Evolutionary conservation across 1,284 basidiomycete species (phyloP).

Genomic region (Malassezia obtusa): DNA sequence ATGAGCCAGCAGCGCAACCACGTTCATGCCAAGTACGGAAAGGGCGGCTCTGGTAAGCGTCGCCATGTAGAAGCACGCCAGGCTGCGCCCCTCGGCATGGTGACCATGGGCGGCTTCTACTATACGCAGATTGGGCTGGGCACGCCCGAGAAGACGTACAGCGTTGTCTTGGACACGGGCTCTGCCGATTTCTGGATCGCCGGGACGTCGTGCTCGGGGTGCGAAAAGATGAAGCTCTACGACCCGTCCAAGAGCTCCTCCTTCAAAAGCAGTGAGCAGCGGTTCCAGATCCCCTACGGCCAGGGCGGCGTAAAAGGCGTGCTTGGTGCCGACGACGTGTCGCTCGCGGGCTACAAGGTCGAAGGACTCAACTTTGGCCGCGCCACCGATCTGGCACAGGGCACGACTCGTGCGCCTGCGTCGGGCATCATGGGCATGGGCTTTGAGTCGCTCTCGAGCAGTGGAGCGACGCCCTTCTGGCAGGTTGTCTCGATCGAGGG

Average conservation of each 20-base stretch:
- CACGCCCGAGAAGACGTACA: conserved; percentile 51
- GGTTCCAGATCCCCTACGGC: conserved; percentile 71
- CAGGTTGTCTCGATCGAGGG: conserved; percentile 54
- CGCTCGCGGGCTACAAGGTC: conserved; percentile 48
- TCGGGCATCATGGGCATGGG: conserved; percentile 50
- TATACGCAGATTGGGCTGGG: conserved; percentile 44
- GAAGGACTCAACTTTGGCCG: conserved; percentile 46
- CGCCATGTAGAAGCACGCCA: conserved; percentile 1
- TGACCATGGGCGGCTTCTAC: conserved; percentile 28
- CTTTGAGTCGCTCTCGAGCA: conserved; percentile 49
- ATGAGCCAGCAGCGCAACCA: not conserved
- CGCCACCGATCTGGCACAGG: conserved; percentile 39
- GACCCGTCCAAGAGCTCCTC: conserved; percentile 33
- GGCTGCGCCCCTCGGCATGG: conserved; percentile 6
- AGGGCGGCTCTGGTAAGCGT: too few relatives aligned
- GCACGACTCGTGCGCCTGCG: conserved; percentile 47
- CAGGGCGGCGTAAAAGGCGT: conserved; percentile 64
- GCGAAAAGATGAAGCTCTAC: conserved; percentile 33
- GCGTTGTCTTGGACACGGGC: conserved; percentile 59
- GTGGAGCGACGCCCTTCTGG: conserved; percentile 61
- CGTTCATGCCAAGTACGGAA: conserved; percentile 2
- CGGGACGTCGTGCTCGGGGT: conserved; percentile 53
- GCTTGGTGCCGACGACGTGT: conserved; percentile 58
- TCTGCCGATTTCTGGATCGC: conserved; percentile 74
- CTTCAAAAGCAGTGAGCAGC: conserved; percentile 23